These are phyloP conservation scores for Knufia fluminis DNA, from an alignment of 2,329 filamentous ascomycete species.

Conservation along the genomic window DNA sequence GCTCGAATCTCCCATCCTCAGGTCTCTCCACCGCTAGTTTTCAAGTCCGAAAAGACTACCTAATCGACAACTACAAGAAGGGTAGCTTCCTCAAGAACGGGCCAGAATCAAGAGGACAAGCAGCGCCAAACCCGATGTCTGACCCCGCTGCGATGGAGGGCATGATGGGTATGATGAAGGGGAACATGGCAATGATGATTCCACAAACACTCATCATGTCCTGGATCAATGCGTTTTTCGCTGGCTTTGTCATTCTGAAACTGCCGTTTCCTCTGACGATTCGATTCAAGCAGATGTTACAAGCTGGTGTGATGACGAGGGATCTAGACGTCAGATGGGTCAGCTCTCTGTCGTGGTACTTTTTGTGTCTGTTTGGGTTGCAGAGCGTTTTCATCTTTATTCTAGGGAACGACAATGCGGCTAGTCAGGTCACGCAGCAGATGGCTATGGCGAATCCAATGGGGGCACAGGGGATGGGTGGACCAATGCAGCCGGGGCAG, in stretches of 20 bases:
- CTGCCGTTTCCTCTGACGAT: slow-evolving; percentile 93
- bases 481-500: slow-evolving; percentile 81
- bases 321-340: slow-evolving; percentile 98
- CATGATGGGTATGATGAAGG: slow-evolving; percentile 99
- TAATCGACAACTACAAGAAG: slow-evolving; percentile 72
- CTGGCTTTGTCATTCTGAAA: slow-evolving; percentile 97
- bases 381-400: slow-evolving; percentile 97
- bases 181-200: slow-evolving; percentile 99
- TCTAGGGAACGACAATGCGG: slow-evolving; percentile 83
- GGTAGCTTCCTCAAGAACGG: slow-evolving; percentile 77
- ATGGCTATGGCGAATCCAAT: slow-evolving; percentile 63
- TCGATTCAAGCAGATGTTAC: slow-evolving; percentile 99
- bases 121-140: slow-evolving; percentile 84
- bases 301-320: slow-evolving; percentile 88
- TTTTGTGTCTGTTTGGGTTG: slow-evolving; percentile 90
- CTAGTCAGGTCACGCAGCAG: slow-evolving; percentile 63
- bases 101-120: slow-evolving; percentile 74
- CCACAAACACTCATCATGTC: slow-evolving; percentile 99
- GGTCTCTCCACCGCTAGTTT: slow-evolving; percentile 72
- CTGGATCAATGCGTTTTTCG: slow-evolving; percentile 99
- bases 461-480: slow-evolving; percentile 33
- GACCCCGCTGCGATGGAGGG: slow-evolving; percentile 97
- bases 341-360: slow-evolving; percentile 97
- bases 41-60: slow-evolving; percentile 65
- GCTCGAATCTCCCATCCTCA: slow-evolving; percentile 64